phyloP scores from a whole-genome alignment of 2,329 filamentous ascomycete genomes.

The Colletotrichum viniferum region DNA sequence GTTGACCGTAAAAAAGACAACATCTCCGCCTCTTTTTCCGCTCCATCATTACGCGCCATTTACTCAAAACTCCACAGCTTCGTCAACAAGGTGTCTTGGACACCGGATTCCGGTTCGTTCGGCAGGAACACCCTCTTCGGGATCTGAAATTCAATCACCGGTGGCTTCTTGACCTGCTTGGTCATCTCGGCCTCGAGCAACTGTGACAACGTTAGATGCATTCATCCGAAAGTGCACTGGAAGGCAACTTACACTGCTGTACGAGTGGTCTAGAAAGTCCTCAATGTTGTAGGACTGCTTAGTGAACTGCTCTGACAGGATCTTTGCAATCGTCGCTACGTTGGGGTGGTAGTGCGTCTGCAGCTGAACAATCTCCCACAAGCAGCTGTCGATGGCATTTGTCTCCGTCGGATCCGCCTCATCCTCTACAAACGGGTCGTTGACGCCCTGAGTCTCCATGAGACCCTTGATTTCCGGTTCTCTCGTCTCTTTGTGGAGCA shows the following conservation, averaged over 20 bases:
- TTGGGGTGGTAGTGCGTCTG: conserved; percentile 97
- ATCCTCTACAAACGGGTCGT: conserved; percentile 77
- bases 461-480: conserved; percentile 61
- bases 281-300: conserved; percentile 95
- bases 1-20: background rate
- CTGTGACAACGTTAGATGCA: conserved; percentile 47
- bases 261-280: conserved; percentile 95
- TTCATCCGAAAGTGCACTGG: conserved; percentile 53
- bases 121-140: conserved; percentile 79
- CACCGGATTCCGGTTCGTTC: conserved; percentile 49
- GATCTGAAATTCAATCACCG: conserved; percentile 93
- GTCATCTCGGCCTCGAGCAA: conserved; percentile 83
- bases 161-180: conserved; percentile 83
- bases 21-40: background rate
- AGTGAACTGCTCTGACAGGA: conserved; percentile 95
- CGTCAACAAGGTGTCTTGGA: conserved; percentile 60
- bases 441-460: conserved; percentile 63
- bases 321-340: conserved; percentile 90
- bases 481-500: conserved; percentile 82
- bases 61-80: conserved; percentile 65
- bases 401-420: conserved; percentile 87
- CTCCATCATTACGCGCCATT: background rate
- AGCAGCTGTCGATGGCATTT: conserved; percentile 83
- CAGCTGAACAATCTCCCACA: conserved; percentile 94
- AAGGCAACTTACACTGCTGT: conserved; percentile 68